phyloP scores from a whole-genome alignment of 306 rosid species.

The Potentilla sterilis region DNA sequence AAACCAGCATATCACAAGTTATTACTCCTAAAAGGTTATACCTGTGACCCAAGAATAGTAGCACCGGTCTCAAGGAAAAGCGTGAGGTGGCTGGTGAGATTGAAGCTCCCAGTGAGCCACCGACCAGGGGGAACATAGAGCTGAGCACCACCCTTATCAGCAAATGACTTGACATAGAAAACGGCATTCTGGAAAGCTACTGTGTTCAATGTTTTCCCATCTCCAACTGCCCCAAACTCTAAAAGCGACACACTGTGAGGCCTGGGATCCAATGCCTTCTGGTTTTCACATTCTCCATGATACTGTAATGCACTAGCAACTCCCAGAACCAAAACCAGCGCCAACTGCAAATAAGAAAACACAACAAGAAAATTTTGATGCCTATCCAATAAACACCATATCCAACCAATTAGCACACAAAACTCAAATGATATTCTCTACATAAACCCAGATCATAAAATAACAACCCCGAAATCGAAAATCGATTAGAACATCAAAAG shows the following conservation, averaged over 20 bases:
- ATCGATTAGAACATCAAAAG: constrained; percentile 10
- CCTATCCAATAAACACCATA: neutral
- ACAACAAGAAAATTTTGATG: constrained; percentile 4
- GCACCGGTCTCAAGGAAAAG: constrained; percentile 65
- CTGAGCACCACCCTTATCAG: constrained; percentile 76
- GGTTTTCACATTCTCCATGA: constrained; percentile 27
- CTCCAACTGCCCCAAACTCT: constrained; percentile 77
- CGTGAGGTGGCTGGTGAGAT: constrained; percentile 72
- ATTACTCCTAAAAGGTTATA: constrained; percentile 1
- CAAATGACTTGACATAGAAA: constrained; percentile 65
- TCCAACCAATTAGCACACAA: neutral
- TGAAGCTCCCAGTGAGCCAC: constrained; percentile 70
- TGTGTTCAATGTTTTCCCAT: constrained; percentile 64
- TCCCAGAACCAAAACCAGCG: constrained; percentile 39
- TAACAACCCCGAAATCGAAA: neutral
- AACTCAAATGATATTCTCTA: neutral
- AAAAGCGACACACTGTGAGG: constrained; percentile 67
- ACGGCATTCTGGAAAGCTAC: constrained; percentile 67
- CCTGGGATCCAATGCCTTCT: constrained; percentile 30
- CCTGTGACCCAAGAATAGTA: constrained; percentile 63
- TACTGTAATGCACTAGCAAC: constrained; percentile 29
- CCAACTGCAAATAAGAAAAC: constrained; percentile 27
- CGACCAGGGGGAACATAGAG: constrained; percentile 59
- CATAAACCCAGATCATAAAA: neutral
- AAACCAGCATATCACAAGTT: neutral